Evolutionary conservation across 1,139 yeast species (phyloP).

Genomic region (Geotrichum reessii): DNA sequence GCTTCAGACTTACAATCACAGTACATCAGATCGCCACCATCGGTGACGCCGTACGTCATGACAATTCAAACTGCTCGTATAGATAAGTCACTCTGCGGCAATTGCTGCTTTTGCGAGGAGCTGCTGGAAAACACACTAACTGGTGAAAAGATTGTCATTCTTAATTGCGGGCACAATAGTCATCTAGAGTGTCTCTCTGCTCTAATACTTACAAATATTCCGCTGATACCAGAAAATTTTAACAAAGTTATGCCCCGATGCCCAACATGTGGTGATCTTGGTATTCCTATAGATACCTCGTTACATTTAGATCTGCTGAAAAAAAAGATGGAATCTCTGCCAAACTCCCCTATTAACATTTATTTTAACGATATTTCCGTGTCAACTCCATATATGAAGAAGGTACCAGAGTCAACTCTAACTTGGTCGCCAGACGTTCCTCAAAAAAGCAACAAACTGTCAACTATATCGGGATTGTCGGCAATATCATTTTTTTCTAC

Average conservation of each 20-base stretch:
- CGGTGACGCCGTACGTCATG: conserved; percentile 15
- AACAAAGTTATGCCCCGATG: conserved; percentile 26
- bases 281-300: conserved; percentile 23
- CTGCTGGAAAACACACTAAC: conserved; percentile 24
- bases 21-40: conserved; percentile 13
- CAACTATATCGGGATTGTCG: conserved; percentile 3
- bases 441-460: conserved; percentile 2
- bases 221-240: conserved; percentile 17
- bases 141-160: conserved; percentile 25
- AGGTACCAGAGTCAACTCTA: not conserved
- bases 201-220: conserved; percentile 20
- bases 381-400: not conserved
- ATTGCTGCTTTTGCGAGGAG: conserved; percentile 32
- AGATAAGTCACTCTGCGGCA: conserved; percentile 23
- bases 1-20: not conserved
- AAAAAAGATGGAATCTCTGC: conserved; percentile 19
- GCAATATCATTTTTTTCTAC: conserved; percentile 9
- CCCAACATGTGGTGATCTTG: conserved; percentile 27
- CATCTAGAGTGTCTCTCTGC: conserved; percentile 28
- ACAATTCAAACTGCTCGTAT: conserved; percentile 14
- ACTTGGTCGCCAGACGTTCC: not conserved
- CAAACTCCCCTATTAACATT: conserved; percentile 4
- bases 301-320: conserved; percentile 25
- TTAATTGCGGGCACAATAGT: conserved; percentile 27
- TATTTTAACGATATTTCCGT: not conserved